Percentiles rank a stretch among this genome's conserved stretches.
These are phyloP conservation scores for Singerocomus rubriflavus DNA, from an alignment of 1,284 basidiomycete species.

Conservation along the genomic window DNA sequence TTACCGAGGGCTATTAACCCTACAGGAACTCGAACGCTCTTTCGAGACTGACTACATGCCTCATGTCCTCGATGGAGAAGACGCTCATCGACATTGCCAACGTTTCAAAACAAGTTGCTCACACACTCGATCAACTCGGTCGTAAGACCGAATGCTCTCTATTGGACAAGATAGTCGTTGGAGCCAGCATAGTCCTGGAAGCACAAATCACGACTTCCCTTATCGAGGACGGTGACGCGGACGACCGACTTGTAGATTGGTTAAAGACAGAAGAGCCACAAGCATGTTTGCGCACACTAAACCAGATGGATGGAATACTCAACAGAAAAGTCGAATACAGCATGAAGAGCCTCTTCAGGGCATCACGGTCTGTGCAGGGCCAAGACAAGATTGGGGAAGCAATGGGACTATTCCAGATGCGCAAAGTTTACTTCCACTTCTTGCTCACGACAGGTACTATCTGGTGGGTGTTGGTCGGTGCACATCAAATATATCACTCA, in stretches of 20 bases:
- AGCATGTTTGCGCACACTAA: neutral
- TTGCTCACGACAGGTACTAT: slow-evolving; percentile 3
- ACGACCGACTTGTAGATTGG: slow-evolving; percentile 10
- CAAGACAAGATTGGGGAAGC: neutral
- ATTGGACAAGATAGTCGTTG: slow-evolving; percentile 12
- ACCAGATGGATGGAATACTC: slow-evolving; percentile 1
- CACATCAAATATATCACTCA: neutral
- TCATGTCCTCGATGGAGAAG: no score
- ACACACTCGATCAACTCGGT: slow-evolving; percentile 1
- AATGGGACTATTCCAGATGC: neutral
- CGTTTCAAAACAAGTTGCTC: neutral
- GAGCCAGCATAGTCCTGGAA: neutral
- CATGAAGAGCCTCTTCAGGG: neutral
- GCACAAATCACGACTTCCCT: neutral
- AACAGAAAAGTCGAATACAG: neutral
- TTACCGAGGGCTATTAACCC: no score
- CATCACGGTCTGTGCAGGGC: neutral
- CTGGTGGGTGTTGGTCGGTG: neutral
- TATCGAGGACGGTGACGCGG: neutral
- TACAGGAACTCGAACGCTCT: no score
- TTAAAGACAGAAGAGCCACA: slow-evolving; percentile 1
- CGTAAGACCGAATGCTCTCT: no score
- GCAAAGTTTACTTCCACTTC: slow-evolving; percentile 2
- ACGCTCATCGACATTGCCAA: no score
- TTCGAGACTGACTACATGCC: no score